Evolutionary conservation across 441 rosid species (phyloP).

Genomic region (Capsella rubella): DNA sequence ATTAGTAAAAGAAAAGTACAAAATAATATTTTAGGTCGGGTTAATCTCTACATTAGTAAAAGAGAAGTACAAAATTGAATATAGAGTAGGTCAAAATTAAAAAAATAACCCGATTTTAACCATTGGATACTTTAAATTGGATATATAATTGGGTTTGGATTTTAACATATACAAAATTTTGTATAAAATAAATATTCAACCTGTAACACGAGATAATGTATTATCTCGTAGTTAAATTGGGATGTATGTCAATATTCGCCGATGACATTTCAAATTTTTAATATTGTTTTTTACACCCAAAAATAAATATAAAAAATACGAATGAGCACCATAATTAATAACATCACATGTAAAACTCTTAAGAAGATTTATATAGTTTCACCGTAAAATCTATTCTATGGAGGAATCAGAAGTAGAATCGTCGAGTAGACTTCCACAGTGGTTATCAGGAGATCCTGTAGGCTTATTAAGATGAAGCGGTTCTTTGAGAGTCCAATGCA

Average conservation of each 20-base stretch:
- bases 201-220: too few species aligned
- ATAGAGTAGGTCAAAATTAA: too few species aligned
- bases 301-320: background rate
- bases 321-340: background rate
- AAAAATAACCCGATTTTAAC: too few species aligned
- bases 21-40: too few species aligned
- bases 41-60: too few species aligned
- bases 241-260: background rate
- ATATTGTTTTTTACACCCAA: constrained; percentile 33
- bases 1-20: too few species aligned
- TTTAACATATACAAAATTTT: too few species aligned
- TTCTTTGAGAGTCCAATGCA: constrained; percentile 92
- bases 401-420: constrained; percentile 97
- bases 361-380: constrained; percentile 1
- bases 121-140: too few species aligned
- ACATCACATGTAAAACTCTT: constrained; percentile 7
- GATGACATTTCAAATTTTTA: background rate
- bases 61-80: too few species aligned
- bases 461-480: constrained; percentile 66
- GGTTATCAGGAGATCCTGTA: constrained; percentile 72
- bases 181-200: too few species aligned
- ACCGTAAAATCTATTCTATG: constrained; percentile 50
- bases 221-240: too few species aligned
- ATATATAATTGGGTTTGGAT: too few species aligned
- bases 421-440: constrained; percentile 61